A percentile compares a stretch with the other conserved stretches of the same genome.
These are phyloP conservation scores for Coemansia sp. DNA, from an alignment of 192 early-diverging fungal species.

Conservation along the genomic window DNA sequence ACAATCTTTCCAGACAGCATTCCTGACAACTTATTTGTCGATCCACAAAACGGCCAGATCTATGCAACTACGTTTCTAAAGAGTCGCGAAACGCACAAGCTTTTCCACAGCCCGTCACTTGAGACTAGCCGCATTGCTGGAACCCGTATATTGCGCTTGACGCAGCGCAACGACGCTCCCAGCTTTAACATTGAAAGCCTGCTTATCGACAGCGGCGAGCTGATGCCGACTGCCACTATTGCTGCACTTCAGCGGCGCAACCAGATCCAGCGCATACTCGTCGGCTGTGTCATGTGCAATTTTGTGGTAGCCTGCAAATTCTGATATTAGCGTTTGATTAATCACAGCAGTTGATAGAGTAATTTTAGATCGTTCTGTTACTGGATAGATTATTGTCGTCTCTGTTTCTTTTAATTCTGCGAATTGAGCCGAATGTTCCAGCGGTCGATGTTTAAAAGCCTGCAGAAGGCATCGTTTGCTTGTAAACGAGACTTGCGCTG, in stretches of 20 bases:
- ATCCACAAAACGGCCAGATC: slow-evolving; percentile 38
- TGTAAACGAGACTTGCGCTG: neutral
- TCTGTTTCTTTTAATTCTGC: neutral
- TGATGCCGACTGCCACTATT: slow-evolving; percentile 49
- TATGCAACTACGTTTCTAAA: slow-evolving; percentile 42
- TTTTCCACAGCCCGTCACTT: slow-evolving; percentile 28
- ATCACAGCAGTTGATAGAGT: neutral
- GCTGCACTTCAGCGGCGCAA: slow-evolving; percentile 48
- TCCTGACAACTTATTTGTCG: slow-evolving; percentile 44
- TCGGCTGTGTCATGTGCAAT: slow-evolving; percentile 44
- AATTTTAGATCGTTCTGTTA: neutral
- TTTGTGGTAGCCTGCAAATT: slow-evolving; percentile 18
- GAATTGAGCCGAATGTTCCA: neutral
- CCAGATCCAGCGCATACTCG: slow-evolving; percentile 28
- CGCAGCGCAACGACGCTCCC: slow-evolving; percentile 7
- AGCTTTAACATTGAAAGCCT: slow-evolving; percentile 29
- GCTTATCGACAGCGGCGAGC: slow-evolving; percentile 34
- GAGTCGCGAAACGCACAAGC: slow-evolving; percentile 23
- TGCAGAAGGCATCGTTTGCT: neutral
- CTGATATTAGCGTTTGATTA: neutral
- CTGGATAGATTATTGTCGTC: neutral
- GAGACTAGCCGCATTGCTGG: slow-evolving; percentile 33
- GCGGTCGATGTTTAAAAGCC: neutral
- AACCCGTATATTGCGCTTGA: slow-evolving; percentile 32
- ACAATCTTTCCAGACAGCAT: slow-evolving; percentile 21